phyloP scores from a whole-genome alignment of 2,329 filamentous ascomycete species.

The Raffaelea deltoideospora region DNA sequence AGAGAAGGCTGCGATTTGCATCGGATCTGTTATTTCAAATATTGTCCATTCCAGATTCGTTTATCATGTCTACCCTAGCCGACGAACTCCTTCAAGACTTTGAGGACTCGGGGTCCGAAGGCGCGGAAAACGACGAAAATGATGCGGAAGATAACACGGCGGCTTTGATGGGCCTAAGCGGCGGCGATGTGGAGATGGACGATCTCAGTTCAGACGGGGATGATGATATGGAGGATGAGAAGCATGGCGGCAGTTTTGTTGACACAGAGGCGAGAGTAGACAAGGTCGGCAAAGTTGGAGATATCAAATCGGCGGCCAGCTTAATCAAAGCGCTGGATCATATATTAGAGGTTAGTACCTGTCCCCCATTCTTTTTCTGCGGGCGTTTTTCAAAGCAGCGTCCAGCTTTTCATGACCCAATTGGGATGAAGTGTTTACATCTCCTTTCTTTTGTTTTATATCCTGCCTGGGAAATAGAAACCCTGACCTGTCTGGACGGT shows the following conservation, averaged over 20 bases:
- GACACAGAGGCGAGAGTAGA: constrained; percentile 66
- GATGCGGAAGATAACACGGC: constrained; percentile 27
- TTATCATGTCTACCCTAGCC: constrained; percentile 72
- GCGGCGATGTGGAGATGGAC: constrained; percentile 41
- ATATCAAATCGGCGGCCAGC: constrained; percentile 64
- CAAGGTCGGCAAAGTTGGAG: constrained; percentile 63
- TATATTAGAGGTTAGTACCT: constrained; percentile 59
- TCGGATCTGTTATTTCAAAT: too few species aligned
- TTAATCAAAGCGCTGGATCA: constrained; percentile 73
- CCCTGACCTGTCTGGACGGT: constrained; percentile 47
- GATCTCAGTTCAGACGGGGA: constrained; percentile 46
- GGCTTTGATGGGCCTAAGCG: constrained; percentile 19
- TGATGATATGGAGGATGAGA: constrained; percentile 35
- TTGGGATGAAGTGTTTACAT: constrained; percentile 45
- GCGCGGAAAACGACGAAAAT: constrained; percentile 43
- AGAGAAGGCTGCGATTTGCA: too few species aligned
- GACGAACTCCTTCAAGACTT: constrained; percentile 90
- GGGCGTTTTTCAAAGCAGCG: constrained; percentile 7
- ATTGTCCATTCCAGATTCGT: not conserved
- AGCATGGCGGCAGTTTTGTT: constrained; percentile 43
- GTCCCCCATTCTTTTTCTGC: constrained; percentile 8
- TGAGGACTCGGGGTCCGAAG: constrained; percentile 70
- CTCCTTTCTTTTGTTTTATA: constrained; percentile 12
- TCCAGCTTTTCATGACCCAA: too few species aligned
- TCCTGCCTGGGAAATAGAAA: constrained; percentile 31